A percentile compares a stretch with the other conserved stretches of the same genome.
These are phyloP conservation scores for Fusarium liriodendri DNA, from an alignment of 2,329 filamentous ascomycete genomes.

Conservation along the genomic window DNA sequence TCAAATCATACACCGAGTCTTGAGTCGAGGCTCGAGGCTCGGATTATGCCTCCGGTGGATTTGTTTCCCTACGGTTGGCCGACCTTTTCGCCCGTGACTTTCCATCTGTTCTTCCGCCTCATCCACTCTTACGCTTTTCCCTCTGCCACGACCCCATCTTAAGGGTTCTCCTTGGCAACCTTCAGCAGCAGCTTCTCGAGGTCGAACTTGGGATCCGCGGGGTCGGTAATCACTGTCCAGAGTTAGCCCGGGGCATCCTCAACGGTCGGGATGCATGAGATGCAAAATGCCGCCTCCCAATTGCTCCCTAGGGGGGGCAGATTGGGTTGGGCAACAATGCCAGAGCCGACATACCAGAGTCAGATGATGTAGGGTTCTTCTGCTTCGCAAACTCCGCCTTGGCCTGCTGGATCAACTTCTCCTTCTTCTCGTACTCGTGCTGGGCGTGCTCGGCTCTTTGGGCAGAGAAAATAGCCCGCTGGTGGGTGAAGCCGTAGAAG, in stretches of 20 bases:
- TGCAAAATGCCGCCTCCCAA: constrained; percentile 17
- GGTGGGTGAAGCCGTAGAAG: constrained; percentile 96
- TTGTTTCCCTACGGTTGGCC: constrained; percentile 39
- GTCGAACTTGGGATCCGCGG: constrained; percentile 90
- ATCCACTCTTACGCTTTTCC: constrained; percentile 33
- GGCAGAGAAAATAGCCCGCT: constrained; percentile 79
- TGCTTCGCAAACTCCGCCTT: constrained; percentile 88
- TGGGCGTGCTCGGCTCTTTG: constrained; percentile 78
- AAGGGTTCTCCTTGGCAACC: constrained; percentile 66
- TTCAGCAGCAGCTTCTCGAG: constrained; percentile 84
- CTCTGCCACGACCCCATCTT: constrained; percentile 42
- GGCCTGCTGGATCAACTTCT: constrained; percentile 90
- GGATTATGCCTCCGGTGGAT: constrained; percentile 43
- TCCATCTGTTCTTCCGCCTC: constrained; percentile 42
- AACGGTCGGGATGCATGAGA: constrained; percentile 1
- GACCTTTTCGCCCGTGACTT: constrained; percentile 40
- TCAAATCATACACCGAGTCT: constrained; percentile 52
- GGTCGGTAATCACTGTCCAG: constrained; percentile 63
- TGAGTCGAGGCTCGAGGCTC: constrained; percentile 41
- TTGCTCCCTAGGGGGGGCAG: constrained; percentile 14
- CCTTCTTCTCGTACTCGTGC: constrained; percentile 90
- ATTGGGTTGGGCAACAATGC: constrained; percentile 1
- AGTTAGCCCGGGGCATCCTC: constrained; percentile 36
- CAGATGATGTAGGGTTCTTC: constrained; percentile 66
- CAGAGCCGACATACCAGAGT: constrained; percentile 46